Base-by-base conservation (phyloP, 75 land plant genomes). In the Selaginella tamariscina region DNA sequence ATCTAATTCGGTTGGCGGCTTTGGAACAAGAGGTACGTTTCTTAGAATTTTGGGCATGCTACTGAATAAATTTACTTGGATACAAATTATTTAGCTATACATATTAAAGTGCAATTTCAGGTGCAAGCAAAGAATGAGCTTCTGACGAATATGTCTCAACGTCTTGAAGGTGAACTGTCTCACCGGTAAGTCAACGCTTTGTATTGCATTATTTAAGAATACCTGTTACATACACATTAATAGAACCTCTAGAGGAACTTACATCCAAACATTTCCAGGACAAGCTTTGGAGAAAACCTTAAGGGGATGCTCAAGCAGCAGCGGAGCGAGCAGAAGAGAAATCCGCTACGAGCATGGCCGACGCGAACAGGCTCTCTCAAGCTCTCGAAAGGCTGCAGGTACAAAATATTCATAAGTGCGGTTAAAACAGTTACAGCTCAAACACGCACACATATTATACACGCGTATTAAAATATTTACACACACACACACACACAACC, bases 221-320 rank as follows among this genome's bases (percentile, higher is more conserved):
- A n/a, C n/a, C n/a, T n/a, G n/a, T n/a, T n/a, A n/a, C n/a, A n/a
- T n/a, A n/a, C n/a, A n/a, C n/a, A n/a, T n/a, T n/a, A n/a, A n/a
- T n/a, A n/a, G n/a, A n/a, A n/a, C 49, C 5, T 5, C 49, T 39
- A 5, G 49, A 15, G 15, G 49, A 5, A 39, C 49, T 39, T 5
- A 39, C 5, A 39, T 39, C 49, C 15, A 39, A 15, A 39, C 49
- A 39, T 39, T n/a, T 68, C 11, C 79, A 77, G 79, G 70, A 32
- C 75, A 29, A n/a, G 70, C 71, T 31, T 31, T 77, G 22, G 79
- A 77, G 71, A 20, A 24, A 31, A 55, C 79, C 27, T 65, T 69
- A 67, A 77, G 72, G n/a, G 57, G 79, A 77, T 55, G 79, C 79
- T 27, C 79, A 77, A 64, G 71, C 75, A 30, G 76, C 79, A 64